Conservation (phyloP, 352 stramenopile genomes). For the Pythium monospermum region DNA sequence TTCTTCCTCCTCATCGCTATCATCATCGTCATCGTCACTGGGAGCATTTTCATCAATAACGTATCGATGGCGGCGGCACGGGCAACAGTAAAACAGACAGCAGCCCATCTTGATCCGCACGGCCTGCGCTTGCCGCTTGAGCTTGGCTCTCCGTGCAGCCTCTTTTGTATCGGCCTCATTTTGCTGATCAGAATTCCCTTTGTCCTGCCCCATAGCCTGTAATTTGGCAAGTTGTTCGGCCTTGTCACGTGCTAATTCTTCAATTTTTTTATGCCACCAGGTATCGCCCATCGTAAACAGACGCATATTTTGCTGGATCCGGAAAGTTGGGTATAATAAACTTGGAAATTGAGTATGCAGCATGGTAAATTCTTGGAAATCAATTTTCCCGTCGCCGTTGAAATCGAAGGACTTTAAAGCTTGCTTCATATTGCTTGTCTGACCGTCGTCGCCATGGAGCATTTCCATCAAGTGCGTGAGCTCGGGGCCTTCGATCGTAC, state of each 20-base stretch:
- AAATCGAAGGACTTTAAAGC: constrained; percentile 63
- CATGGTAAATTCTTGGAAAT: constrained; percentile 65
- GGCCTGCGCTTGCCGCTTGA: constrained; percentile 53
- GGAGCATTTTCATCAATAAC: constrained; percentile 40
- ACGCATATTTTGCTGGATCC: constrained; percentile 73
- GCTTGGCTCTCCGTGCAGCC: constrained; percentile 20
- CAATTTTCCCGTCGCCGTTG: constrained; percentile 65
- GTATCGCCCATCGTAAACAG: constrained; percentile 54
- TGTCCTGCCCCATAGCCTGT: constrained; percentile 21
- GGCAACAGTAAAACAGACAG: constrained; percentile 60
- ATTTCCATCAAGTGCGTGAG: constrained; percentile 62
- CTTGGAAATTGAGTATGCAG: constrained; percentile 60
- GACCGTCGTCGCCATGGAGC: constrained; percentile 45
- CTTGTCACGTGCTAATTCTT: constrained; percentile 42
- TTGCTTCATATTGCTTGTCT: constrained; percentile 66
- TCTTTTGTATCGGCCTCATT: constrained; percentile 21
- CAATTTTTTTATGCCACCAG: constrained; percentile 63
- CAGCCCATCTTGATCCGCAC: constrained; percentile 65
- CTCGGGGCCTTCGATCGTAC: constrained; percentile 65
- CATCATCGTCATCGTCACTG: constrained; percentile 22
- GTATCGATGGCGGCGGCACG: constrained; percentile 51
- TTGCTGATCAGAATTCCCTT: constrained; percentile 26
- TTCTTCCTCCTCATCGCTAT: constrained; percentile 35
- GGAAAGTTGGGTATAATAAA: constrained; percentile 61
- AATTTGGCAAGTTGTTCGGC: constrained; percentile 33